These are phyloP conservation scores for Serendipita sp. DNA, from an alignment of 768 basidiomycete species.

Conservation along the genomic window DNA sequence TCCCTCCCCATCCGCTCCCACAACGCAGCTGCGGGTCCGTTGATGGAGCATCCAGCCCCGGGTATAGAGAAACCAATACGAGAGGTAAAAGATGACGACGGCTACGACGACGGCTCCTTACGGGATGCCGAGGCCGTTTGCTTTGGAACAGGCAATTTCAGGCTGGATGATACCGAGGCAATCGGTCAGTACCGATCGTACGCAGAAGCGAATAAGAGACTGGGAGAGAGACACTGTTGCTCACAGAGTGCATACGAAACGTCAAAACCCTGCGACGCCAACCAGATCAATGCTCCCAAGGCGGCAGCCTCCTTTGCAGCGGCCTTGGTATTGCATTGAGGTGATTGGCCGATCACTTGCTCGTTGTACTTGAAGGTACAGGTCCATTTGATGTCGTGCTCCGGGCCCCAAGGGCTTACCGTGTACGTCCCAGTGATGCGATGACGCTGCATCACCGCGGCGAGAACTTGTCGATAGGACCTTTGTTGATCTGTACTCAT, in stretches of 20 bases:
- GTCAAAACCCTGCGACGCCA: neutral
- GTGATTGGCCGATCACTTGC: conserved; percentile 1
- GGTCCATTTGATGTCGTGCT: neutral
- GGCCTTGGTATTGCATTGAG: conserved; percentile 1
- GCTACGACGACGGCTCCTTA: too few relatives aligned
- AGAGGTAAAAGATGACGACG: too few relatives aligned
- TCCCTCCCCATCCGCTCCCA: too few relatives aligned
- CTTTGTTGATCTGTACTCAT: neutral
- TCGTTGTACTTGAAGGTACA: neutral
- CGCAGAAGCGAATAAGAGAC: too few relatives aligned
- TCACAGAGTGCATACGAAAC: neutral
- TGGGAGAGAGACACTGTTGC: too few relatives aligned
- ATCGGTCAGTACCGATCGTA: too few relatives aligned
- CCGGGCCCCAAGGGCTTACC: neutral
- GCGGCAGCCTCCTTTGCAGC: neutral
- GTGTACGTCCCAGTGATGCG: neutral
- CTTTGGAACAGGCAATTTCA: too few relatives aligned
- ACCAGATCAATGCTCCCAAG: neutral
- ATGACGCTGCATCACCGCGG: neutral
- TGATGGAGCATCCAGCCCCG: too few relatives aligned
- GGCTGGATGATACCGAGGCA: too few relatives aligned
- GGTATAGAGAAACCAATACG: too few relatives aligned
- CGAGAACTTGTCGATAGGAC: conserved; percentile 3
- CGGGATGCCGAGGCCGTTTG: too few relatives aligned
- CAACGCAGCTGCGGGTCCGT: too few relatives aligned